Evolutionary conservation across 1,284 basidiomycete genomes (phyloP), one percentile per base, ranked within the genome.

Genomic region (Pseudozyma thailandica): DNA sequence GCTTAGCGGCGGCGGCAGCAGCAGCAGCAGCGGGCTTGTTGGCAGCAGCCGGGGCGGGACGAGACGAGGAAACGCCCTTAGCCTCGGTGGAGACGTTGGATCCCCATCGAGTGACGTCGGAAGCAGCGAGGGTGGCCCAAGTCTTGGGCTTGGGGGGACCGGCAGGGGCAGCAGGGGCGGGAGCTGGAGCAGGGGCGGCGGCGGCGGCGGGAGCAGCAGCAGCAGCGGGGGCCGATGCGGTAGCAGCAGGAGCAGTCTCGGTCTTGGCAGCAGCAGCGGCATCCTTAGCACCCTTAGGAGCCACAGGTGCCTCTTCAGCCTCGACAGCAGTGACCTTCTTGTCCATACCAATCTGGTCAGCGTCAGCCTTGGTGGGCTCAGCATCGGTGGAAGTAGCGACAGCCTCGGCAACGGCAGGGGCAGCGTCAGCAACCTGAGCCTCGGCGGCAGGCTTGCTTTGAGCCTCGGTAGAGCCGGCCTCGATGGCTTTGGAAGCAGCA

Each of bases 201-300:
- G 55, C 55, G 16, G 56, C 35, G 10, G 75, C 47, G 23, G 59
- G 47, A 16, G 61, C 53, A 13, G 74, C 57, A 27, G 72, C 71
- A 9, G 75, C 43, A 49, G 87, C 84, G 15, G 82, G 79, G 55
- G 85, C 81, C 42, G 83, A 79, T 45, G 84, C 78, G 49, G 83
- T 79, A 46, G 84, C 78, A 50, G 84, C 79, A 30, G 85, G 79
- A 26, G 55, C 54, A 25, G 63, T 54, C 21, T 52, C 52, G 39
- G 69, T 50, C 49, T 52, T 53, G 38, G 49, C 52, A 35, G 69
- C 72, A 13, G 51, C 63, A 39, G 62, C 59, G 31, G 72, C 65
- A 25, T 58, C 61, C 25, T 52, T 21, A 5, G 51, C 60, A 23
- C 43, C 60, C 51, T 64, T 50, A 38, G 74, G 39, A 33, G 74